These are phyloP conservation scores for Thermochaetoides thermophila DNA, from an alignment of 495 filamentous ascomycete species.

Conservation along the genomic window DNA sequence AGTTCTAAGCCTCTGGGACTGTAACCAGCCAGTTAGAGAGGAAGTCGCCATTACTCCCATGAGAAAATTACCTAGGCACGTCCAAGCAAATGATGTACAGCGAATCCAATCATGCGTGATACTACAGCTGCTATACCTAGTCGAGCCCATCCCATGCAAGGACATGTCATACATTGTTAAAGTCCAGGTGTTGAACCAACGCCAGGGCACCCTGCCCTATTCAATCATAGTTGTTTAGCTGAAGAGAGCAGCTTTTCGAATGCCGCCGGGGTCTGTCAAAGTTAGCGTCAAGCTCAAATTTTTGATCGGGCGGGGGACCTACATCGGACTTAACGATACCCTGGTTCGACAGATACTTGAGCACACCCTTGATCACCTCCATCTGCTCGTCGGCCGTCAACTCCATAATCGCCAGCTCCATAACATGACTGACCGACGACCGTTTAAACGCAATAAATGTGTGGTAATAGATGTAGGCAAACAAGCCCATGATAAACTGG, in stretches of 20 bases:
- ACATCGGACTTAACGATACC: constrained; percentile 25
- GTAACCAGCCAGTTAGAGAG: no score
- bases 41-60: no score
- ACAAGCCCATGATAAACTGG: constrained; percentile 99
- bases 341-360: constrained; percentile 78
- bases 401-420: constrained; percentile 79
- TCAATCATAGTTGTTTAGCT: constrained; percentile 2
- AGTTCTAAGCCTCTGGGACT: no score
- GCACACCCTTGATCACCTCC: constrained; percentile 69
- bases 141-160: no score
- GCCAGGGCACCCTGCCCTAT: constrained; percentile 6
- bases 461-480: constrained; percentile 95
- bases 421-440: constrained; percentile 64
- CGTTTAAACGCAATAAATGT: constrained; percentile 86
- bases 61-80: no score
- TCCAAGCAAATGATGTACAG: no score
- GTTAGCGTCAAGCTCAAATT: background rate
- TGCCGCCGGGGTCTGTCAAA: constrained; percentile 1
- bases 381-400: constrained; percentile 73
- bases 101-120: no score
- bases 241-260: constrained; percentile 5
- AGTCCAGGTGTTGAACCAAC: no score
- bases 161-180: no score
- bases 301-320: background rate
- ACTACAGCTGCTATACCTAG: no score